Evolutionary conservation across 2,329 filamentous ascomycete genomes (phyloP).

Genomic region (Aaosphaeria pasadenensis): DNA sequence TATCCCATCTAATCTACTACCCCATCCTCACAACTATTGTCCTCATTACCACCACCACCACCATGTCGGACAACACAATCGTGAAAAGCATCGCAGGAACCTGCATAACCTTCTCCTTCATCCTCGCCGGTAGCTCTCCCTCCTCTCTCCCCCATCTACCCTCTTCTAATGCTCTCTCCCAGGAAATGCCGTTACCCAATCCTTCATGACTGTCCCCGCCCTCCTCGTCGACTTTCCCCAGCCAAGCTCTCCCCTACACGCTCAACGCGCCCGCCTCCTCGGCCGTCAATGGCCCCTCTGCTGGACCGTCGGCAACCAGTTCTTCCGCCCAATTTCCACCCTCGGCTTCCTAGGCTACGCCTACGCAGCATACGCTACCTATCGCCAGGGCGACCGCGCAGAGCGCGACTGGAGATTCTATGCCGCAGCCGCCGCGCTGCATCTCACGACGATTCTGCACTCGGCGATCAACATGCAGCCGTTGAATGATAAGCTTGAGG

Average conservation of each 20-base stretch:
- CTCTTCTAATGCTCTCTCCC: constrained; percentile 1
- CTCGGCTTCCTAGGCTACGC: constrained; percentile 49
- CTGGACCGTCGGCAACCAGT: constrained; percentile 50
- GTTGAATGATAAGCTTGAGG: constrained; percentile 48
- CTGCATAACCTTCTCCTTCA: constrained; percentile 49
- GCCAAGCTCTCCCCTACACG: constrained; percentile 40
- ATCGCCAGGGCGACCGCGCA: constrained; percentile 22
- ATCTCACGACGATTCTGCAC: constrained; percentile 48
- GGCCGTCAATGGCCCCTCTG: constrained; percentile 51
- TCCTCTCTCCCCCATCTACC: neutral
- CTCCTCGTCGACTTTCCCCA: constrained; percentile 47
- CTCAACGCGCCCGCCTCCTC: constrained; percentile 43
- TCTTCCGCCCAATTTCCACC: constrained; percentile 52
- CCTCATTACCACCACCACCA: neutral
- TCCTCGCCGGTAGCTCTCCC: constrained; percentile 42
- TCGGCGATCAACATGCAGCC: constrained; percentile 53
- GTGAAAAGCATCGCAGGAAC: constrained; percentile 43
- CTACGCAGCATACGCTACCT: constrained; percentile 41
- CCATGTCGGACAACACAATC: constrained; percentile 32
- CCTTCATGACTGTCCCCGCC: constrained; percentile 51
- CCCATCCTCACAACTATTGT: no score
- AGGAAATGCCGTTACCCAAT: constrained; percentile 55
- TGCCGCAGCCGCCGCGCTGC: constrained; percentile 43
- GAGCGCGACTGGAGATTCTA: constrained; percentile 47
- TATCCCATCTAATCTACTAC: no score